Conservation (phyloP, 1,139 yeast species). For the Yamadazyma friedrichii region DNA sequence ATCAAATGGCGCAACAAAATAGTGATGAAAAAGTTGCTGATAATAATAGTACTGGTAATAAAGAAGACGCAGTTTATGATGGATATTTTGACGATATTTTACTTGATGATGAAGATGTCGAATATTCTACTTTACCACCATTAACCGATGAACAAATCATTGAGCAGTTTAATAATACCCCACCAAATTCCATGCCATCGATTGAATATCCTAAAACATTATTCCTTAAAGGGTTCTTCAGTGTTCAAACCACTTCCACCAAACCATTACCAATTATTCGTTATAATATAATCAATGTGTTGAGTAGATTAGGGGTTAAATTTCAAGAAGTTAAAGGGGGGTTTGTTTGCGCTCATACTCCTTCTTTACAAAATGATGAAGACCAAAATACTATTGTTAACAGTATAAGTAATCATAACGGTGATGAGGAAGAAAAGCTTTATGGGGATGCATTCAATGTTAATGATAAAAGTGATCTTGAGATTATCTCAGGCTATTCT, state of each 20-base stretch:
- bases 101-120: conserved; percentile 32
- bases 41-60: conserved; percentile 5
- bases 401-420: conserved; percentile 23
- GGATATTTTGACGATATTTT: conserved; percentile 69
- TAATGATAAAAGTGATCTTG: conserved; percentile 4
- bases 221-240: conserved; percentile 90
- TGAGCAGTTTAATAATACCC: conserved; percentile 67
- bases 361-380: conserved; percentile 38
- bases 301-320: conserved; percentile 74
- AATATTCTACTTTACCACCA: conserved; percentile 34
- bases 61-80: conserved; percentile 27
- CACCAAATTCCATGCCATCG: conserved; percentile 84
- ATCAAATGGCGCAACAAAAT: conserved; percentile 39
- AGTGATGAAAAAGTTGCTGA: conserved; percentile 36
- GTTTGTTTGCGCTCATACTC: conserved; percentile 76
- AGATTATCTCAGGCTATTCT: conserved; percentile 6
- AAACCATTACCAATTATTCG: conserved; percentile 89
- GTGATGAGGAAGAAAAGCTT: conserved; percentile 32
- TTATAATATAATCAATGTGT: conserved; percentile 75
- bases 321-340: conserved; percentile 94
- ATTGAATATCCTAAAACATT: conserved; percentile 91
- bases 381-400: no score
- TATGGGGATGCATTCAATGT: conserved; percentile 45
- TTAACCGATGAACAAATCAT: conserved; percentile 64
- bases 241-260: conserved; percentile 93